Evolutionary conservation across 2,329 filamentous ascomycete species (phyloP).

Genomic region (Fusarium begoniae): DNA sequence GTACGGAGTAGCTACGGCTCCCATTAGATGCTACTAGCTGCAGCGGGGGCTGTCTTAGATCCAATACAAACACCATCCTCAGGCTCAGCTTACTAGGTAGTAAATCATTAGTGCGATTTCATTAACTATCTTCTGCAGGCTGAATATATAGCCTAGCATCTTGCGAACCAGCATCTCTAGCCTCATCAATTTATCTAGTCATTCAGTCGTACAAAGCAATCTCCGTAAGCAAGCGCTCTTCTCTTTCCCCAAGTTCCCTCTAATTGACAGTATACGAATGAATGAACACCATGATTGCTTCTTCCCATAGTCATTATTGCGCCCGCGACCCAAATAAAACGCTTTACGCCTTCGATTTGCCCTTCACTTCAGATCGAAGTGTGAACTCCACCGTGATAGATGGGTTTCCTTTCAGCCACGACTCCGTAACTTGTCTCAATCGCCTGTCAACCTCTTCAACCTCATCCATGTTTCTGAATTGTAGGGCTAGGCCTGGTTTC

Average conservation of each 20-base stretch:
- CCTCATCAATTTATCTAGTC: slow-evolving; percentile 10
- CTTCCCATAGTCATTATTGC: slow-evolving; percentile 3
- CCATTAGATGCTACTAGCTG: slow-evolving; percentile 25
- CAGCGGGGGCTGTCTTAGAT: slow-evolving; percentile 28
- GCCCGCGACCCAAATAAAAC: slow-evolving; percentile 12
- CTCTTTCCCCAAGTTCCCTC: not conserved
- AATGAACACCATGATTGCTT: not conserved
- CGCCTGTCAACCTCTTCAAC: slow-evolving; percentile 33
- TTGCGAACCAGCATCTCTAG: not conserved
- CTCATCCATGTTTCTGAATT: slow-evolving; percentile 39
- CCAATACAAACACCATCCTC: slow-evolving; percentile 14
- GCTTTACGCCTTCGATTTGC: slow-evolving; percentile 34
- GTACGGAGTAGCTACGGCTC: slow-evolving; percentile 4
- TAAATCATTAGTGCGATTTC: not conserved
- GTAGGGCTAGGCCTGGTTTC: slow-evolving; percentile 16
- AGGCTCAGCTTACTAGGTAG: slow-evolving; percentile 8
- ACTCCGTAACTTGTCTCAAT: slow-evolving; percentile 30
- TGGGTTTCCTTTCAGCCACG: slow-evolving; percentile 33
- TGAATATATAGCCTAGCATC: slow-evolving; percentile 6
- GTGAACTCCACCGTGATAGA: slow-evolving; percentile 39
- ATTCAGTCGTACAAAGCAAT: slow-evolving; percentile 29
- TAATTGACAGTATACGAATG: not conserved
- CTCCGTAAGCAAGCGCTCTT: not conserved
- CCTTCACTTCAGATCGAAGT: slow-evolving; percentile 39
- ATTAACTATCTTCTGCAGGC: not conserved